Evolutionary conservation across 495 filamentous ascomycete genomes (phyloP).

Genomic region (Parmelia sp.): DNA sequence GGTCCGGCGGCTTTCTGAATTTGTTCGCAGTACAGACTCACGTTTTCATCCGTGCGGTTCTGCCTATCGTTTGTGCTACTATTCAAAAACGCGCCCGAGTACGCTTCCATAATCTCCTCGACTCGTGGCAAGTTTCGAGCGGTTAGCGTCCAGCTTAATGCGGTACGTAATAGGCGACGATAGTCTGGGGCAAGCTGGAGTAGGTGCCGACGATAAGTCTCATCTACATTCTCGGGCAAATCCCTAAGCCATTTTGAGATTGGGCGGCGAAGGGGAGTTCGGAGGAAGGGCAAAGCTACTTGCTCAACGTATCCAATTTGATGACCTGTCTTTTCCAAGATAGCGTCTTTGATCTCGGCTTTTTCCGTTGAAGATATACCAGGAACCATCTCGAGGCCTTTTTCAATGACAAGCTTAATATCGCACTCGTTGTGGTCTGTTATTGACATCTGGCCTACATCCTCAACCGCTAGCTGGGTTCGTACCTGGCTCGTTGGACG

Average conservation of each 20-base stretch:
- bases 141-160: constrained; percentile 11
- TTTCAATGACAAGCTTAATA: no score
- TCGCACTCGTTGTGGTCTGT: no score
- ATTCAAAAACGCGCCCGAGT: constrained; percentile 14
- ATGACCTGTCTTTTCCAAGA: constrained; percentile 15
- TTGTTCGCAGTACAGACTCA: constrained; percentile 12
- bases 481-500: constrained; percentile 16
- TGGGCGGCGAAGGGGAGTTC: constrained; percentile 12
- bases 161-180: constrained; percentile 5
- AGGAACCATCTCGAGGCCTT: no score
- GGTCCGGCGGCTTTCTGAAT: constrained; percentile 16
- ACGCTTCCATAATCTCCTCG: constrained; percentile 17
- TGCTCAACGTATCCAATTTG: constrained; percentile 15
- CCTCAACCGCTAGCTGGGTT: constrained; percentile 8
- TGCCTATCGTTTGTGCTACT: constrained; percentile 7
- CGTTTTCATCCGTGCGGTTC: neutral
- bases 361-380: no score
- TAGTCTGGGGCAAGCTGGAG: constrained; percentile 15
- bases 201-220: constrained; percentile 18
- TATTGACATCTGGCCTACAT: neutral
- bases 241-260: constrained; percentile 8
- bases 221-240: constrained; percentile 14
- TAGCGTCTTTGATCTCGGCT: constrained; percentile 8
- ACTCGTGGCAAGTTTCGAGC: constrained; percentile 2
- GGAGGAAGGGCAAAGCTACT: constrained; percentile 15